Base-by-base conservation (phyloP, 345 rosid genomes). In the Limnanthes douglasii region DNA sequence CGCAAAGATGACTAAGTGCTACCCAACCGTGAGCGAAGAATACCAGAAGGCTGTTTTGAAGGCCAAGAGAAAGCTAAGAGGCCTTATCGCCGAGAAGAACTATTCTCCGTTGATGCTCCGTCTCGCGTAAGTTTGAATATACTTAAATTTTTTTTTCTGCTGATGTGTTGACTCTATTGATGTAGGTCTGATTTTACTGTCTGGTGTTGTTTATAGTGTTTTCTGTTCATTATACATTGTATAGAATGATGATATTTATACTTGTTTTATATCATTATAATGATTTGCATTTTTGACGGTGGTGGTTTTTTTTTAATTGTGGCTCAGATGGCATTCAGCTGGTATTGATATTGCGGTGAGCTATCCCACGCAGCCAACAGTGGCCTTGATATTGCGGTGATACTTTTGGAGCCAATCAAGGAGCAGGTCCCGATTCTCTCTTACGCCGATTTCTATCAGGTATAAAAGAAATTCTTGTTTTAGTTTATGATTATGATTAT, bases 241-340 rank as follows among this genome's bases (percentile, higher is more conserved):
- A 10, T 15, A 10, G 21, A 15, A 28, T 46, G 4, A 19, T 39
- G 19, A 34, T 17, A 3, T 20, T 5, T 18, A 3, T 8, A 10
- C 12, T 26, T 12, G 8, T 26, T 1, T 16, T 3, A 9, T 34
- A 41, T 26, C 10, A 42, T n/a, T n/a, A 18, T 46, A 20, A 0
- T 14, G 38, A 11, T 50, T 18, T 17, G 24, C 6, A 10, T 16
- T 36, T 10, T 8, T 31, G 21, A 29, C 5, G 3, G 6, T 40
- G 16, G 8, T 24, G 29, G n/a, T n/a, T n/a, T 13, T 38, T 32
- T 37, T 23, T 27, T 43, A 32, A n/a, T n/a, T n/a, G n/a, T n/a
- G n/a, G n/a, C n/a, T 25, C 65, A 78, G 92, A 13, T 74, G 92
- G 92, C 92, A 78, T 65, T 71, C 92, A 1, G 80, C 92, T 15